Evolutionary conservation across 2,329 filamentous ascomycete genomes (phyloP), one percentile per base, ranked within the genome.

Genomic region (Phyllosticta citriasiana): DNA sequence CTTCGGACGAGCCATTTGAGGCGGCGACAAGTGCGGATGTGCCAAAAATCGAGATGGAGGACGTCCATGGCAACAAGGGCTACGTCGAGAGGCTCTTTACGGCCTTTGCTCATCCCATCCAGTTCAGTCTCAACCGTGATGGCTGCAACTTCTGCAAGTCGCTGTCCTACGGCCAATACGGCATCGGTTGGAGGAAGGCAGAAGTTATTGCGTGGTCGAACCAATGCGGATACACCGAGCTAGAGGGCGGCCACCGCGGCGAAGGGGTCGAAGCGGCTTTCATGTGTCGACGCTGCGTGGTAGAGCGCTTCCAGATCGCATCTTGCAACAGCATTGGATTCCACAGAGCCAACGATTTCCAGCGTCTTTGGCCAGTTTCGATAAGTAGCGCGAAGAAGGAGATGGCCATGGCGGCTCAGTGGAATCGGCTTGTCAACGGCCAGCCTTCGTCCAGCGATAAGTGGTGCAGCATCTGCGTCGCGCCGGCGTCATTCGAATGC

Each of bases 91-190:
- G 66, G 30, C 72, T 78, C 53, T 63, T 62, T 2, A 79, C 76
- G 1, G 73, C 68, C 1, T 74, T 76, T 56, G 70, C 75, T 0
- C 75, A 78, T 55, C 77, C 77, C 0, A 72, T 79, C 12, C 47
- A 64, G 3, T 78, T 78, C 60, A 61, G 67, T 7, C 55, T 64
- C 9, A 5, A 27, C 10, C 61, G 57, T 2, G 53, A 58, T 1
- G 65, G 68, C 1, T 80, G 78, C 64, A 71, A 74, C 62, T 80
- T 75, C 68, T 80, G 78, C 63, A 63, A 71, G 2, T 66, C 75
- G 14, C 70, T 74, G 12, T 57, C 66, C 0, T 79, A 77, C 54
- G 72, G 74, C 1, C 68, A 80, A 8, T 60, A 74, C 0, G 77
- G 78, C 1, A 67, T 74, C 2, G 73, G 71, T 1, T 67, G 70